Evolutionary conservation across 2,329 filamentous ascomycete species (phyloP).

Genomic region (Fusarium udum): DNA sequence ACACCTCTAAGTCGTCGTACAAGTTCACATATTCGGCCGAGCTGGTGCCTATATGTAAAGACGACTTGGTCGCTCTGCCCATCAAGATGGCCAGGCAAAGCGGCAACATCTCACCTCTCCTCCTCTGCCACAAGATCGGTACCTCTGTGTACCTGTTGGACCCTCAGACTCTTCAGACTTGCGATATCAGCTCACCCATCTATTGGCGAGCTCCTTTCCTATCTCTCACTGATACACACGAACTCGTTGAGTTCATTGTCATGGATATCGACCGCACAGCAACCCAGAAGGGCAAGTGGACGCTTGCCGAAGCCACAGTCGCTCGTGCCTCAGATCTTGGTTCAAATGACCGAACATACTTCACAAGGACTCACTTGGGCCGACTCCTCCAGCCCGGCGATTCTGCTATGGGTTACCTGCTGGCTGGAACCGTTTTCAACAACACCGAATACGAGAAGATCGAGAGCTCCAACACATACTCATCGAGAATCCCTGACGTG

Average conservation of each 20-base stretch:
- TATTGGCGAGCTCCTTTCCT: constrained; percentile 94
- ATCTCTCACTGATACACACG: constrained; percentile 82
- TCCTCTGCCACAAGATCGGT: constrained; percentile 87
- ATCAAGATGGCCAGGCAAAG: constrained; percentile 86
- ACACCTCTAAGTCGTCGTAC: constrained; percentile 90
- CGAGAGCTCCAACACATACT: constrained; percentile 79
- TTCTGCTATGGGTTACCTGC: constrained; percentile 92
- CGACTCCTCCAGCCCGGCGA: constrained; percentile 87
- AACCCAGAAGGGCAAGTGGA: constrained; percentile 79
- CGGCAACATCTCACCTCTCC: constrained; percentile 88
- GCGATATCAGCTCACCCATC: constrained; percentile 81
- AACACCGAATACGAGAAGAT: constrained; percentile 85
- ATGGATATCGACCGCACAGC: constrained; percentile 91
- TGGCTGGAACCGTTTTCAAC: constrained; percentile 93
- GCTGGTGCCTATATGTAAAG: constrained; percentile 94
- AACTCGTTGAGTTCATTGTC: constrained; percentile 91
- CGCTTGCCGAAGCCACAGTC: constrained; percentile 87
- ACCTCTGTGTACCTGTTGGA: constrained; percentile 91
- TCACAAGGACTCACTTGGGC: constrained; percentile 89
- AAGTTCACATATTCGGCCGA: constrained; percentile 94
- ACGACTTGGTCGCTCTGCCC: constrained; percentile 93
- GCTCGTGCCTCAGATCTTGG: constrained; percentile 88
- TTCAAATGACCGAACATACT: constrained; percentile 86
- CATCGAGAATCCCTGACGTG: constrained; percentile 86
- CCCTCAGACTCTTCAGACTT: constrained; percentile 87